Percentiles rank a stretch among this genome's conserved stretches.
Conservation (phyloP, 768 basidiomycete genomes). For the Suillus subalutaceus region DNA sequence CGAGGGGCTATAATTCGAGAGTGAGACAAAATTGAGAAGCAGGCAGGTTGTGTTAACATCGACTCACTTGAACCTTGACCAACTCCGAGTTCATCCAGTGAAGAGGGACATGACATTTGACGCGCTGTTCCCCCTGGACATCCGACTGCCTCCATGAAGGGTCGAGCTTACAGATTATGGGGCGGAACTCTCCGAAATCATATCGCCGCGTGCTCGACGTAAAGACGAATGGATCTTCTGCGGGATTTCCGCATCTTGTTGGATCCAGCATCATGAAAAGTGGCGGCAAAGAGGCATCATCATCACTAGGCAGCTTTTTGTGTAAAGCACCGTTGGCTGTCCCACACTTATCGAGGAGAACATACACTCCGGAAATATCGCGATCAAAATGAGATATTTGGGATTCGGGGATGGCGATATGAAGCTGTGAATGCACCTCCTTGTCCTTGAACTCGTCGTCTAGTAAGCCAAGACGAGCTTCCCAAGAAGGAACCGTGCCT, state of each 20-base stretch:
- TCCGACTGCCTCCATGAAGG: conserved; percentile 78
- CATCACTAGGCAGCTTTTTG: conserved; percentile 49
- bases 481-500: conserved; percentile 82
- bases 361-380: conserved; percentile 80
- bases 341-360: conserved; percentile 83
- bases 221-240: conserved; percentile 84
- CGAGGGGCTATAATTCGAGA: conserved; percentile 48
- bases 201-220: conserved; percentile 76
- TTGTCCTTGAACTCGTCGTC: conserved; percentile 67
- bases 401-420: conserved; percentile 58
- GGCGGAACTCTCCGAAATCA: conserved; percentile 81
- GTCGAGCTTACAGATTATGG: conserved; percentile 74
- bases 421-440: conserved; percentile 65
- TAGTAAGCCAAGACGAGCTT: conserved; percentile 74
- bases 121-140: conserved; percentile 47
- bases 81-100: conserved; percentile 59
- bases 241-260: conserved; percentile 71
- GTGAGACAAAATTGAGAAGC: conserved; percentile 8
- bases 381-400: conserved; percentile 62
- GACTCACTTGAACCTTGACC: conserved; percentile 58
- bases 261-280: conserved; percentile 86
- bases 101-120: conserved; percentile 61
- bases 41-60: neutral
- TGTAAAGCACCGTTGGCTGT: conserved; percentile 87
- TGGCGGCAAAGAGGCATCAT: conserved; percentile 57